Conservation (phyloP, 2,329 filamentous ascomycete genomes). For the Thielaviopsis cerberus region DNA sequence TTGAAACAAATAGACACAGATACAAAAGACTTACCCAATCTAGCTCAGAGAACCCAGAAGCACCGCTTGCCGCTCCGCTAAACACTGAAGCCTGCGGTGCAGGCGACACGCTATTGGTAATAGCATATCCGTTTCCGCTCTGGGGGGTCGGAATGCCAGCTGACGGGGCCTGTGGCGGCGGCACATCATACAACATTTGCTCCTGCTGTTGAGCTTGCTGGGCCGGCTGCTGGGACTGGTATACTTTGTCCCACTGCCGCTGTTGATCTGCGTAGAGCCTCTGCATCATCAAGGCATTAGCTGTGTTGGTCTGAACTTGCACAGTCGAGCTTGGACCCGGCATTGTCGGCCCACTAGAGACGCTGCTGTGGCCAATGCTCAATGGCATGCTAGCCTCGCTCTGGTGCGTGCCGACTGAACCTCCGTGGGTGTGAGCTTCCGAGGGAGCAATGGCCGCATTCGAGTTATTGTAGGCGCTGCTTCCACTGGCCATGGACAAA, state of each 20-base stretch:
- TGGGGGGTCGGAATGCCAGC: too few relatives aligned
- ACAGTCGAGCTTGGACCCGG: not conserved
- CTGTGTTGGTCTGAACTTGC: not conserved
- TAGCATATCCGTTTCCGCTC: too few relatives aligned
- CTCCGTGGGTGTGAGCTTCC: not conserved
- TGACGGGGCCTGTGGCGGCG: too few relatives aligned
- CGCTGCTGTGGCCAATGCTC: not conserved
- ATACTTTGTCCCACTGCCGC: not conserved
- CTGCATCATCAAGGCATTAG: not conserved
- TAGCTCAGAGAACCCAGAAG: not conserved
- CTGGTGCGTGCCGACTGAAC: not conserved
- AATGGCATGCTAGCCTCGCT: not conserved
- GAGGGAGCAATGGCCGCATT: not conserved
- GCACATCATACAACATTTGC: not conserved
- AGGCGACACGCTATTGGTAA: too few relatives aligned
- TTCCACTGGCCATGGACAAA: not conserved
- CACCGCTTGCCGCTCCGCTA: too few relatives aligned
- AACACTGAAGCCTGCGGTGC: too few relatives aligned
- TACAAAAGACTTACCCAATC: constrained; percentile 1
- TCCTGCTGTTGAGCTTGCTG: not conserved
- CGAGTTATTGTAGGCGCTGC: not conserved
- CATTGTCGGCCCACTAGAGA: not conserved
- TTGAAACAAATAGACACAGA: not conserved
- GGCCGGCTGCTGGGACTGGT: not conserved
- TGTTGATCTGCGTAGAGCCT: not conserved